Base-by-base conservation (phyloP, 2,329 filamentous ascomycete genomes). In the Exophiala viscosa region DNA sequence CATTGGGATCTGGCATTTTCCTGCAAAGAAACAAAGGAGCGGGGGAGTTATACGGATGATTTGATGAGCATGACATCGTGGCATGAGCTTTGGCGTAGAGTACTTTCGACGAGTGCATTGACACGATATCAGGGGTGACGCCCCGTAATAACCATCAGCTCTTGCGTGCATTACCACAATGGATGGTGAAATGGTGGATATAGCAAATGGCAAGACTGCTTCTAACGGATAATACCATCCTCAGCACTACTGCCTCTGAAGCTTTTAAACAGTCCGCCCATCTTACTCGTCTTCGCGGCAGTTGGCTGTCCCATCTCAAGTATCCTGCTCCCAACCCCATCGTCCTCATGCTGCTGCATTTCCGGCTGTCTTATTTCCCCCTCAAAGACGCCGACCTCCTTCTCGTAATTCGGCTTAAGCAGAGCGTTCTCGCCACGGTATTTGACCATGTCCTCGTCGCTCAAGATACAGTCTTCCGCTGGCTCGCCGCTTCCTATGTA, bases 401-500 rank as follows among this genome's bases (percentile, higher is more conserved):
- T 28, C 5, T 7, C 3, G 2, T 5, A 28, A 5, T 2, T 4
- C 23, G 23, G 8, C 23, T 28, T 28, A 7, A 4, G 2, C 23
- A 28, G 5, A 13, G 40, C n/a, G n/a, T 43, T 5, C 3, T 38
- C 15, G n/a, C 5, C 10, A 10, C 51, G 45, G n/a, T 31, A 46
- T 28, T 28, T 51, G 34, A 38, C 40, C 49, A 49, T 17, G 41
- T 61, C 57, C 17, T 55, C 50, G 9, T 43, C 49, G 15, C 47
- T 31, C 32, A 62, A 33, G 18, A 62, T 56, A 54, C 59, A 62
- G 36, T 62, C 59, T 5, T 38, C 49, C 6, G 57, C 60, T 5
- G 57, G 59, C 7, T 58, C 55, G 44, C 56, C 52, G 1, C 53
- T 59, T 11, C 59, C 60, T 11, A 59, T 17, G 33, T 61, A 62